These are phyloP conservation scores for Marasmius fiardii DNA, from an alignment of 1,284 basidiomycete species.

Conservation along the genomic window DNA sequence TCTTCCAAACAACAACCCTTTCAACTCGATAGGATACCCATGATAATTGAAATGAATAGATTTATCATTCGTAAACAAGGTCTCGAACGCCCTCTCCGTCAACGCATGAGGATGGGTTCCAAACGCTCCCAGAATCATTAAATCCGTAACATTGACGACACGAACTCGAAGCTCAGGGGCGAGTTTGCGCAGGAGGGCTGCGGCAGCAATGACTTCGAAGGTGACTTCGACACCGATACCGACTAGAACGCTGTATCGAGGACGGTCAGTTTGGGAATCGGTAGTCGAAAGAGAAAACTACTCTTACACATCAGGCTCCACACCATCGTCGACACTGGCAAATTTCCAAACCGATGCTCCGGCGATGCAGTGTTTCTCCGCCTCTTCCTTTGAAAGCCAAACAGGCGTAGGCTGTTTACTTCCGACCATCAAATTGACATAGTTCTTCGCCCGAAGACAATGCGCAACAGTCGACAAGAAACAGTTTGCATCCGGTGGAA, in stretches of 20 bases:
- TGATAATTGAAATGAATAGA: conserved; percentile 84
- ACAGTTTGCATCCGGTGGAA: conserved; percentile 89
- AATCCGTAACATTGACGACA: conserved; percentile 79
- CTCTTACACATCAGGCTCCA: conserved; percentile 65
- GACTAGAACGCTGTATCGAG: conserved; percentile 55
- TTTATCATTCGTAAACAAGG: conserved; percentile 69
- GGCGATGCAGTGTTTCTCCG: conserved; percentile 67
- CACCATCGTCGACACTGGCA: conserved; percentile 63
- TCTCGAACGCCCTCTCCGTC: conserved; percentile 56
- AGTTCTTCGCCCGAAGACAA: conserved; percentile 80
- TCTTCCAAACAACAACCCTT: conserved; percentile 60
- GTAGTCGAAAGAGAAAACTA: conserved; percentile 20
- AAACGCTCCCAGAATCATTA: conserved; percentile 71
- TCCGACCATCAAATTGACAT: conserved; percentile 83
- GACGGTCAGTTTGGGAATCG: conserved; percentile 4
- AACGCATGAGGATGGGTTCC: conserved; percentile 80
- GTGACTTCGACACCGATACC: conserved; percentile 76
- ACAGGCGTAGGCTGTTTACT: conserved; percentile 78
- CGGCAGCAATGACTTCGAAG: conserved; percentile 76
- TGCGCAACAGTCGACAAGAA: conserved; percentile 80
- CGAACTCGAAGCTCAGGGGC: conserved; percentile 68
- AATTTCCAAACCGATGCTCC: conserved; percentile 78
- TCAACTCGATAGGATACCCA: conserved; percentile 71
- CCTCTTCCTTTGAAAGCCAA: conserved; percentile 66
- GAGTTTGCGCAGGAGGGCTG: conserved; percentile 64